Evolutionary conservation across 805 yeast genomes (phyloP), one percentile per base, ranked within the genome.

Genomic region (Naumovozyma dairenensis): DNA sequence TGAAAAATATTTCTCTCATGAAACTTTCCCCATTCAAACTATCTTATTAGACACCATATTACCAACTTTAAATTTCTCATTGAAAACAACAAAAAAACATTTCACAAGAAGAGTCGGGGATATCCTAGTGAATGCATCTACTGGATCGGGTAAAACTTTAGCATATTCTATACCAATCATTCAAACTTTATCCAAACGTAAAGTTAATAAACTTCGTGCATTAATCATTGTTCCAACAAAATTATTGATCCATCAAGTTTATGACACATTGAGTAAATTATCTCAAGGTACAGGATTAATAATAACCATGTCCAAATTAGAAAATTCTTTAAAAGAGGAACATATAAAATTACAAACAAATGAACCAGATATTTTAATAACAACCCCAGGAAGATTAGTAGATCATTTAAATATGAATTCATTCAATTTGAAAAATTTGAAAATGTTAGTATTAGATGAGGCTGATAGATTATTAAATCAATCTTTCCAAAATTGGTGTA

Each of bases 61-160:
- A 28, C 55, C 58, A 15, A 33, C 35, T 15, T 30, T 58, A 16
- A 50, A 48, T 28, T 44, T 43, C 18, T 40, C 57, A 3, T 32
- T 43, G 16, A 34, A 36, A 7, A 39, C 46, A 7, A 53, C 55
- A 8, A 62, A 54, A 37, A 59, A 48, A 35, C 39, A 63, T 17
- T 58, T 64, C 27, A 79, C 83, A 1, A 74, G 67, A 34, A 64
- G 71, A 27, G 63, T 65, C 36, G 89, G 89, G 16, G 94, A 92
- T 57, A 57, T 86, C 14, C 63, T 89, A 29, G 94, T 89, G 5
- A 87, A 89, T 57, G 94, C 98, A 2, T 74, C 93, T 8, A 89
- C 98, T 0, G 98, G 98, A 28, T 81, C 94, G 0, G 98, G 98
- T 49, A 89, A 89, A 53, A 89, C 98, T 0, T 63, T 92, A 35